These are phyloP conservation scores for Colletotrichum sidae DNA, from an alignment of 2,329 filamentous ascomycete genomes.

Conservation along the genomic window DNA sequence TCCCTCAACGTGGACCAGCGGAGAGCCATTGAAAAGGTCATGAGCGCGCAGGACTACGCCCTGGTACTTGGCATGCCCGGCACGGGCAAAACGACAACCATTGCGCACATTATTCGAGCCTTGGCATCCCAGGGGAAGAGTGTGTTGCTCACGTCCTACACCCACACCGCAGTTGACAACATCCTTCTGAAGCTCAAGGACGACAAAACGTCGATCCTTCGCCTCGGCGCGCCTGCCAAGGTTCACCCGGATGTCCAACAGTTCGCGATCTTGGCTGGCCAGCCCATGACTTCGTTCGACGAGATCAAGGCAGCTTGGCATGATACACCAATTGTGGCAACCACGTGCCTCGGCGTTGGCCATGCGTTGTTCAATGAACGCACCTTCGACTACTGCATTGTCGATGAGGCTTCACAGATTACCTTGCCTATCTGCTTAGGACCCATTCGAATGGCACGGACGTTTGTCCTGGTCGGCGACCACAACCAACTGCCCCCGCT, in stretches of 20 bases:
- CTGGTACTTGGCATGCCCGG: constrained; percentile 98
- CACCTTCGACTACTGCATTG: constrained; percentile 97
- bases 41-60: constrained; percentile 95
- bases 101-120: constrained; percentile 95
- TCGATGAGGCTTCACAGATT: constrained; percentile 98
- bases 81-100: constrained; percentile 97
- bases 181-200: constrained; percentile 91
- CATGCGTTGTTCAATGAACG: constrained; percentile 90
- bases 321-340: constrained; percentile 88
- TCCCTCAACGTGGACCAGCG: constrained; percentile 89
- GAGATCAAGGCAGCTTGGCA: constrained; percentile 88
- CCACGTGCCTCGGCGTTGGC: constrained; percentile 92
- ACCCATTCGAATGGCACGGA: constrained; percentile 90
- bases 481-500: constrained; percentile 96
- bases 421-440: constrained; percentile 94
- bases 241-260: constrained; percentile 88
- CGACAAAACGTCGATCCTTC: constrained; percentile 81
- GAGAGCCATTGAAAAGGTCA: constrained; percentile 90
- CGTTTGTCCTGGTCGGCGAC: constrained; percentile 95
- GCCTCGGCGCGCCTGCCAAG: constrained; percentile 87
- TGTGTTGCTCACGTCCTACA: constrained; percentile 93
- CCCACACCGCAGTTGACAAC: constrained; percentile 97
- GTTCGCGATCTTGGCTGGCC: constrained; percentile 83
- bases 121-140: constrained; percentile 91
- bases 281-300: constrained; percentile 81